A percentile compares a stretch with the other conserved stretches of the same genome.
phyloP scores from a whole-genome alignment of 1,284 basidiomycete species.

The Coriolopsis trogii region DNA sequence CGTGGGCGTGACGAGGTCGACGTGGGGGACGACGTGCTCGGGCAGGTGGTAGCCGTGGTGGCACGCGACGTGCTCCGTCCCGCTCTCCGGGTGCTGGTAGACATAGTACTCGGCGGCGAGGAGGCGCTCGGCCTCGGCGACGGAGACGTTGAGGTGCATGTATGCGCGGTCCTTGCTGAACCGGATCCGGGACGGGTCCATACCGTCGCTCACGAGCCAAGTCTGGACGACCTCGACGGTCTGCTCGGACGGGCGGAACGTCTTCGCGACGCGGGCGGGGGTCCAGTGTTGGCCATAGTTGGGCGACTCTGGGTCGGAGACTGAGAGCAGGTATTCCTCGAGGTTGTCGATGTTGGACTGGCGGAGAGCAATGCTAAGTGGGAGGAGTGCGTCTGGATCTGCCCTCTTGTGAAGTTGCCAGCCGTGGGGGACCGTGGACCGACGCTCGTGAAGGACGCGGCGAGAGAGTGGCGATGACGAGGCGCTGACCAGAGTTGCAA shows the following conservation, averaged over 20 bases:
- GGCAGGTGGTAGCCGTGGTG: conserved; percentile 47
- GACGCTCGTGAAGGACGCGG: conserved; percentile 44
- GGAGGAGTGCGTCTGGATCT: conserved; percentile 35
- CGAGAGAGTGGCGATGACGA: conserved; percentile 18
- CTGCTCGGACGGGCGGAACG: no score
- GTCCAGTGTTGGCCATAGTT: no score
- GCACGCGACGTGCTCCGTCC: conserved; percentile 39
- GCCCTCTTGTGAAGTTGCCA: conserved; percentile 41
- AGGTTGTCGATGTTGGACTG: no score
- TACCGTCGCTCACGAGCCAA: no score
- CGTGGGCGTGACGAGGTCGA: conserved; percentile 51
- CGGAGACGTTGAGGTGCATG: no score
- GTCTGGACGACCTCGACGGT: no score
- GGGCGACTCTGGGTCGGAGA: no score
- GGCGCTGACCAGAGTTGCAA: neutral
- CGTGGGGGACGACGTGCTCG: conserved; percentile 43
- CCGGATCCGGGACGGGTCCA: no score
- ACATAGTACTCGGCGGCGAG: conserved; percentile 48
- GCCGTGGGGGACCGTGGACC: conserved; percentile 35
- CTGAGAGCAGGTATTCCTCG: no score
- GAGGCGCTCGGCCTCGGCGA: no score
- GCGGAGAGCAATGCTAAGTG: conserved; percentile 45
- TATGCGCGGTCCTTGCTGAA: no score
- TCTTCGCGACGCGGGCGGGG: no score
- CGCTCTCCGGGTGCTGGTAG: conserved; percentile 43